phyloP scores from a whole-genome alignment of 805 yeast genomes.

The Saccharomycopsis sp. region DNA sequence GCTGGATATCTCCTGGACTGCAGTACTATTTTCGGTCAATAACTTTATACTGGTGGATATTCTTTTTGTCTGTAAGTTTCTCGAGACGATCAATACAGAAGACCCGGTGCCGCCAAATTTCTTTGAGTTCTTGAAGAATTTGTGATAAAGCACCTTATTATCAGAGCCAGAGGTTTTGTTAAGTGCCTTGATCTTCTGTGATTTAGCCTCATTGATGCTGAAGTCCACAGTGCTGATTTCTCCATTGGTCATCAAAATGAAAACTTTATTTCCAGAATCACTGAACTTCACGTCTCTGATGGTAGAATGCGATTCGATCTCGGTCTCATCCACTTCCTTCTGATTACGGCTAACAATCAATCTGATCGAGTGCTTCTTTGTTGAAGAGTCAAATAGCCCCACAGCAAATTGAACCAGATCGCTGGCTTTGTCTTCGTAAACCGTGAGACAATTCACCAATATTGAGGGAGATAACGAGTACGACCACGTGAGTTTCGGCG shows the following conservation, averaged over 20 bases:
- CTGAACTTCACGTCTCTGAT: conserved; percentile 7
- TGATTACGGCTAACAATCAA: conserved; percentile 2
- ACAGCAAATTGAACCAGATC: conserved; percentile 11
- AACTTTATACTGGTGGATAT: neutral
- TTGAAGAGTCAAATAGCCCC: conserved; percentile 8
- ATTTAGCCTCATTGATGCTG: neutral
- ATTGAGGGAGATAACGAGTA: conserved; percentile 42
- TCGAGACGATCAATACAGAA: neutral
- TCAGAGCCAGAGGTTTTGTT: neutral
- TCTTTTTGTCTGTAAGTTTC: neutral
- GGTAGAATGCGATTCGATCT: conserved; percentile 7
- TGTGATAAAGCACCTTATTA: neutral
- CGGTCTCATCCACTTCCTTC: neutral
- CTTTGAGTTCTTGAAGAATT: neutral
- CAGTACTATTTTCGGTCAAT: neutral
- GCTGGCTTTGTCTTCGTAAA: conserved; percentile 8
- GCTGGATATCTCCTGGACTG: conserved; percentile 5
- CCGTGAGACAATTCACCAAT: conserved; percentile 29
- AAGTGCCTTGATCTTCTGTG: neutral
- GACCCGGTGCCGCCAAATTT: neutral
- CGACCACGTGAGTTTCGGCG: conserved; percentile 49
- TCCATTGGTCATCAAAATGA: conserved; percentile 4
- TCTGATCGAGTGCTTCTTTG: conserved; percentile 13
- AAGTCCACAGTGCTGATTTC: conserved; percentile 2
- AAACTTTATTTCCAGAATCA: conserved; percentile 9